These are phyloP conservation scores for Plasmodium malariae DNA, from an alignment of 169 alveolate species.

Conservation along the genomic window DNA sequence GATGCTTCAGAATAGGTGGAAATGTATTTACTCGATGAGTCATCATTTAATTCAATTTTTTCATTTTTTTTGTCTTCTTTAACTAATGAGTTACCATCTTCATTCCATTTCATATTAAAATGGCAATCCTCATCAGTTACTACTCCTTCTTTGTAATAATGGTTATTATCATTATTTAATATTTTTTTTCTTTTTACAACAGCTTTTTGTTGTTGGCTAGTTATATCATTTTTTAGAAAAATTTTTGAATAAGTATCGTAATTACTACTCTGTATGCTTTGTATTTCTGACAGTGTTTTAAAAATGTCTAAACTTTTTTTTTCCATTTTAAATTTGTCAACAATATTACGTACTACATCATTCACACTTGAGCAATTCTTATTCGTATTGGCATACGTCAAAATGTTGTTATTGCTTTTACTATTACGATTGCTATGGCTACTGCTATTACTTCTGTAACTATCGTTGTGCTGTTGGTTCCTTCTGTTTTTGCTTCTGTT, in stretches of 20 bases:
- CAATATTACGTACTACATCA: background rate
- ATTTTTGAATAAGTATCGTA: conserved; percentile 11
- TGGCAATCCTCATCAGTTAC: conserved; percentile 4
- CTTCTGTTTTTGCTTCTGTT: too few relatives aligned
- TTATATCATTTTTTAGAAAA: conserved; percentile 1
- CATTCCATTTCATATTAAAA: background rate
- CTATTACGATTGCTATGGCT: background rate
- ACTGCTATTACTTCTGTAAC: too few relatives aligned
- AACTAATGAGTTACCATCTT: background rate
- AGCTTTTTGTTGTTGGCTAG: background rate
- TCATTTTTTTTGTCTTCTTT: conserved; percentile 20
- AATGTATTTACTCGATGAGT: conserved; percentile 33
- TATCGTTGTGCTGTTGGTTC: too few relatives aligned
- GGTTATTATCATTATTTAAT: background rate
- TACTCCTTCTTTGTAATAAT: background rate
- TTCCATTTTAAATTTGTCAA: background rate
- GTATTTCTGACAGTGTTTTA: conserved; percentile 27
- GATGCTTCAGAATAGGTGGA: conserved; percentile 30
- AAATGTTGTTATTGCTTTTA: background rate
- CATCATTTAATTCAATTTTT: conserved; percentile 17
- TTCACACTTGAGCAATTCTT: background rate
- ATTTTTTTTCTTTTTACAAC: background rate
- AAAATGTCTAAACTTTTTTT: conserved; percentile 1
- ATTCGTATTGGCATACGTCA: background rate
- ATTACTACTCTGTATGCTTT: conserved; percentile 12